phyloP scores from a whole-genome alignment of 2,329 filamentous ascomycete species.

The Xylariaceae sp. region DNA sequence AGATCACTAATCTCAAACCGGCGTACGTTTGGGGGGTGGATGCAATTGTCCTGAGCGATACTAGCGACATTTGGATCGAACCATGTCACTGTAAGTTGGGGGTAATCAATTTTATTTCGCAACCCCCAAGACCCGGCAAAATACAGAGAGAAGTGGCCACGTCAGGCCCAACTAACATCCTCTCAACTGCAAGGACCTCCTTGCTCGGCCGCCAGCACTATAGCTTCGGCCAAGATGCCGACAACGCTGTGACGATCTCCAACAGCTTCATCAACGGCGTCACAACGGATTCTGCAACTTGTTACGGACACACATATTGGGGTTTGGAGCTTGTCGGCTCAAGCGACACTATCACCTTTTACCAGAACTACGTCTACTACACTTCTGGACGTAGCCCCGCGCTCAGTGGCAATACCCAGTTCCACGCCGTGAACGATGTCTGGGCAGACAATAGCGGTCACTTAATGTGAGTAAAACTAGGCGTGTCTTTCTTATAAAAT shows the following conservation, averaged over 20 bases:
- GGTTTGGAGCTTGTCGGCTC: constrained; percentile 38
- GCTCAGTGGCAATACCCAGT: constrained; percentile 33
- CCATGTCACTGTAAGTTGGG: constrained; percentile 19
- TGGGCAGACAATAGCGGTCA: constrained; percentile 41
- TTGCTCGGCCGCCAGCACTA: constrained; percentile 43
- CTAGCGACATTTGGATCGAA: constrained; percentile 35
- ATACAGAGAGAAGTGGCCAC: not conserved
- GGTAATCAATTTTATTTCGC: not conserved
- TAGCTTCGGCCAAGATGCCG: constrained; percentile 32
- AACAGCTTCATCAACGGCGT: constrained; percentile 44
- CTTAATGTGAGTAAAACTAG: too few relatives aligned
- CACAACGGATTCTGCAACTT: constrained; percentile 40
- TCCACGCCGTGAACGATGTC: constrained; percentile 42
- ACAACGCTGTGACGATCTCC: constrained; percentile 40
- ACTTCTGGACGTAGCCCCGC: constrained; percentile 42
- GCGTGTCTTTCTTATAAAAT: too few relatives aligned
- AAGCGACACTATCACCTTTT: constrained; percentile 38
- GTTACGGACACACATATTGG: constrained; percentile 47
- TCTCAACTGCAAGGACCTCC: constrained; percentile 24
- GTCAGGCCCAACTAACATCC: constrained; percentile 1
- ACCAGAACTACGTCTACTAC: constrained; percentile 43
- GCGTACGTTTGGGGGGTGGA: constrained; percentile 59
- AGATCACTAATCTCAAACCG: constrained; percentile 53
- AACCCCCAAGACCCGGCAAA: too few relatives aligned
- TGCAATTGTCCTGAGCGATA: constrained; percentile 49